Base-by-base conservation (phyloP, 108 stramenopile species). In the Seminavis robusta region DNA sequence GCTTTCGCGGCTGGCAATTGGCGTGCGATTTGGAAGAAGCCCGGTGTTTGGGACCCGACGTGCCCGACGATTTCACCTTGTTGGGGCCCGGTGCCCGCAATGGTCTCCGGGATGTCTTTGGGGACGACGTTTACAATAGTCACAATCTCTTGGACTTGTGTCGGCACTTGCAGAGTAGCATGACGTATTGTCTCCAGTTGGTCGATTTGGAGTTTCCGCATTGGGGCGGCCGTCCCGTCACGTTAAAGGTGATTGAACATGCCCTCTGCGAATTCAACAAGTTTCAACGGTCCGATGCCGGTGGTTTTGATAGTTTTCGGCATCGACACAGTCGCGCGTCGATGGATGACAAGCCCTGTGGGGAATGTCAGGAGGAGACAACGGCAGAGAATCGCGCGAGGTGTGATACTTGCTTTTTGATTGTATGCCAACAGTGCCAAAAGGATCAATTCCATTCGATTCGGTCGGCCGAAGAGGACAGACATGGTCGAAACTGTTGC, bases 1-100 rank as follows among this genome's bases (percentile, higher is more conserved):
- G 29, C 25, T 48, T 48, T 3, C 29, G n/a, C 29, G 44, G 9
- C 15, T 48, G 47, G 21, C 47, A 48, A 15, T 29, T 48, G 26
- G 4, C 29, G n/a, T 48, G 47, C 15, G 47, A 48, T 15, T 48
- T 48, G 47, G 47, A 48, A 48, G 47, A 48, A 26, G 17, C 15
- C 15, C 27, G 21, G n/a, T 23, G 19, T 26, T 48, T 48, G 9
- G 47, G 47, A 23, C 23, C 9, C 3, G 4, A 19, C 6, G 32
- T 32, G 16, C 28, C 29, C 1, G n/a, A 38, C n/a, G 0, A 15
- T n/a, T 0, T 38, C 15, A 16, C 19, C 28, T 28, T 15, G 28
- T 49, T 49, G 25, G n/a, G n/a, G n/a, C n/a, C n/a, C n/a, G n/a
- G n/a, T n/a, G n/a, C n/a, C n/a, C n/a, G n/a, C n/a, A n/a, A n/a